A percentile compares a stretch with the other conserved stretches of the same genome.
Conservation (phyloP, 805 yeast genomes). For the Candida schatavii region DNA sequence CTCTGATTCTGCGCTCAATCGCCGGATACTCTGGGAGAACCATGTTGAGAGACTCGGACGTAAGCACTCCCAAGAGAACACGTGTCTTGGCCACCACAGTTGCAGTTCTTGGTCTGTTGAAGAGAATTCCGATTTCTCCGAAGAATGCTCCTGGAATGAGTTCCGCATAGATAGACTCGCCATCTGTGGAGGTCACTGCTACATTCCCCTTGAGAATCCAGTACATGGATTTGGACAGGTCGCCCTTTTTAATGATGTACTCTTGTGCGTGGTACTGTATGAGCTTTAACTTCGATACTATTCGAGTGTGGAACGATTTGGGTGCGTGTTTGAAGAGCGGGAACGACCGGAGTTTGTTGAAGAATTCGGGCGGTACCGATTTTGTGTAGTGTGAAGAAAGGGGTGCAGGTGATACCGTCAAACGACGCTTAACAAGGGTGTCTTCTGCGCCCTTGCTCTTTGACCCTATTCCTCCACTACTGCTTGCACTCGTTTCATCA, state of each 20-base stretch:
- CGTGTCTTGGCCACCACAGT: slow-evolving; percentile 69
- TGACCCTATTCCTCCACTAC: too few species aligned
- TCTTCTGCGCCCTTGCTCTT: too few species aligned
- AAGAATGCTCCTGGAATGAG: slow-evolving; percentile 66
- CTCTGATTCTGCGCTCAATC: slow-evolving; percentile 66
- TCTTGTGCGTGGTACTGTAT: slow-evolving; percentile 67
- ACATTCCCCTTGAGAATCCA: slow-evolving; percentile 78
- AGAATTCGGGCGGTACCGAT: slow-evolving; percentile 51
- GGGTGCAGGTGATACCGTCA: neutral
- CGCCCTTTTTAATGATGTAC: slow-evolving; percentile 67
- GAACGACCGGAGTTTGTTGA: slow-evolving; percentile 50
- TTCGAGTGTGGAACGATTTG: slow-evolving; percentile 54
- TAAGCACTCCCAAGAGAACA: slow-evolving; percentile 66
- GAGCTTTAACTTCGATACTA: slow-evolving; percentile 55
- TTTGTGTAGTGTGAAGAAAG: slow-evolving; percentile 9
- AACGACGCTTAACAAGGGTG: too few species aligned
- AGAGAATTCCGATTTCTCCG: slow-evolving; percentile 77
- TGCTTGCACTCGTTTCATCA: too few species aligned
- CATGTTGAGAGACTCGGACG: slow-evolving; percentile 57
- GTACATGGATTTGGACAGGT: slow-evolving; percentile 72
- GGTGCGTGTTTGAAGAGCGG: slow-evolving; percentile 70
- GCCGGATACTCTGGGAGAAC: slow-evolving; percentile 62
- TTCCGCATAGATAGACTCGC: slow-evolving; percentile 72
- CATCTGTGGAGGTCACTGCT: slow-evolving; percentile 74
- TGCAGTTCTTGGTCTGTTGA: slow-evolving; percentile 75